A percentile compares a stretch with the other conserved stretches of the same genome.
Evolutionary conservation across 2,329 filamentous ascomycete species (phyloP).

Genomic region (Berkeleyomyces basicola): DNA sequence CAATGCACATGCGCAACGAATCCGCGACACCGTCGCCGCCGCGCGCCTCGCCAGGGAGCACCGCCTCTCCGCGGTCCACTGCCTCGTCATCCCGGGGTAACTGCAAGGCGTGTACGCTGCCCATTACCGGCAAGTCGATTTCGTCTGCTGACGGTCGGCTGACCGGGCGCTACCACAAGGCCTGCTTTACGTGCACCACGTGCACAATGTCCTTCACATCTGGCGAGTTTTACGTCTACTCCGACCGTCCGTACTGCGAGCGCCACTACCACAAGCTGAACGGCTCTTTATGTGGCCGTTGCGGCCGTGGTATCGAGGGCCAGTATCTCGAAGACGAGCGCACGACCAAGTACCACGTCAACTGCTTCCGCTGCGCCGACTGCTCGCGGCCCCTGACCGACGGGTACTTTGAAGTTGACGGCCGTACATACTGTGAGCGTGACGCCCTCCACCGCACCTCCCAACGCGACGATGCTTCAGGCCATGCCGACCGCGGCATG

Average conservation of each 20-base stretch:
- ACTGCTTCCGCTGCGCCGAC: constrained; percentile 70
- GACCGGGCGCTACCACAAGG: constrained; percentile 86
- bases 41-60: constrained; percentile 2
- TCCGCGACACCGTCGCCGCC: constrained; percentile 11
- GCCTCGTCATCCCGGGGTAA: constrained; percentile 44
- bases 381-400: constrained; percentile 59
- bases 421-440: constrained; percentile 67
- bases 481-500: constrained; percentile 12
- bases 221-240: constrained; percentile 78
- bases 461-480: constrained; percentile 4
- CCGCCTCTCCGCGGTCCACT: constrained; percentile 15
- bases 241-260: constrained; percentile 78
- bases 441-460: constrained; percentile 49
- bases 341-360: constrained; percentile 65
- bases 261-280: constrained; percentile 88
- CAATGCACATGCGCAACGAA: not conserved
- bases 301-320: constrained; percentile 77
- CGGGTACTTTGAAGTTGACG: constrained; percentile 82
- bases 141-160: constrained; percentile 85
- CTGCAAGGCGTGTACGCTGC: constrained; percentile 65
- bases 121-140: constrained; percentile 79
- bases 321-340: constrained; percentile 76
- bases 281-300: constrained; percentile 65
- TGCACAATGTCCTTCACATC: constrained; percentile 71
- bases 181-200: constrained; percentile 81